phyloP scores from a whole-genome alignment of 495 filamentous ascomycete genomes.

The Neurospora sp. region DNA sequence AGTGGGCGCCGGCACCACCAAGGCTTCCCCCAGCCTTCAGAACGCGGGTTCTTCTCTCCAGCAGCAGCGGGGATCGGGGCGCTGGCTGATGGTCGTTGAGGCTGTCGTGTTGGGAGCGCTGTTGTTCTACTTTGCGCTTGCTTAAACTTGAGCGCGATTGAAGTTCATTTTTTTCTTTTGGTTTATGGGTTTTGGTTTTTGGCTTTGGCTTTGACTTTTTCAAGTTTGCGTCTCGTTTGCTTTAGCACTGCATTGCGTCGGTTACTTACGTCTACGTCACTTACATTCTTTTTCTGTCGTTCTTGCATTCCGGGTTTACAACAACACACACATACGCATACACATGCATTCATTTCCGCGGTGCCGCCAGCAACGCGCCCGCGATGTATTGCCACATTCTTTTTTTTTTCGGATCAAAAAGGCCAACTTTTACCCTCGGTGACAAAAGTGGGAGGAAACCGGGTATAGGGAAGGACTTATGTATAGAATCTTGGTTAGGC shows the following conservation, averaged over 20 bases:
- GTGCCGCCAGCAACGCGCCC: background rate
- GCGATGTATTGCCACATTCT: background rate
- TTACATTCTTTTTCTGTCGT: background rate
- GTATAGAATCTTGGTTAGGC: background rate
- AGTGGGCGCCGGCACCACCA: slow-evolving; percentile 7
- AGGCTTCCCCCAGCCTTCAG: slow-evolving; percentile 24
- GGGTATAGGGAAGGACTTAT: background rate
- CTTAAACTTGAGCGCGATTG: background rate
- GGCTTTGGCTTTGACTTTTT: background rate
- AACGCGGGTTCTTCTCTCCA: slow-evolving; percentile 14
- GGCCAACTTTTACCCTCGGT: background rate
- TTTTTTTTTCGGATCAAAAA: background rate
- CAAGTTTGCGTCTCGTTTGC: background rate
- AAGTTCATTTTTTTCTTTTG: background rate
- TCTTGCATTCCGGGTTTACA: background rate
- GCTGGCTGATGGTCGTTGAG: slow-evolving; percentile 8
- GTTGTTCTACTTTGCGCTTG: slow-evolving; percentile 4
- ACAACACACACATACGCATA: background rate
- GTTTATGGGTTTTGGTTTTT: background rate
- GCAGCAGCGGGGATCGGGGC: slow-evolving; percentile 1
- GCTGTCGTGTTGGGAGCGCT: slow-evolving; percentile 21
- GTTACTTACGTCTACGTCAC: background rate
- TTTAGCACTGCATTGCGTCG: background rate
- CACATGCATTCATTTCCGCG: background rate
- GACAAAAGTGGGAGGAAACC: background rate